These are phyloP conservation scores for Avena atlantica DNA, from an alignment of 176 grass and related monocot genomes.

Conservation along the genomic window DNA sequence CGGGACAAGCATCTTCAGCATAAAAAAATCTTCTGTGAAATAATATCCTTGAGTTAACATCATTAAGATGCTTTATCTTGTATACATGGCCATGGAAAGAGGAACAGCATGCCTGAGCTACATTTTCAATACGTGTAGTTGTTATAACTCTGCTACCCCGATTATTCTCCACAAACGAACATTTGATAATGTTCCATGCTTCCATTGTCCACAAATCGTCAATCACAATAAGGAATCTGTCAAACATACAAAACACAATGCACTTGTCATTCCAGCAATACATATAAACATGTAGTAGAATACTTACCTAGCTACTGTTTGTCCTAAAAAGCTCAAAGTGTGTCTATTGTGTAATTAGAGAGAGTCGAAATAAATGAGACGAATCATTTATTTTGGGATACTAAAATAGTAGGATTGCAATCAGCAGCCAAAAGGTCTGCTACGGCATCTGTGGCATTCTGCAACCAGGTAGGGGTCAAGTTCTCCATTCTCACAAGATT, in stretches of 20 bases:
- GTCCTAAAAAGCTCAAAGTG: not conserved
- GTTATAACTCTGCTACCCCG: not conserved
- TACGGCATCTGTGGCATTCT: no score
- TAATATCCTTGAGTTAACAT: slow-evolving; percentile 16
- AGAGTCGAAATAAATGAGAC: not conserved
- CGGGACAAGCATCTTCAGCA: slow-evolving; percentile 31
- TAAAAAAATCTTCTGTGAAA: slow-evolving; percentile 1
- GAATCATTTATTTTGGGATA: no score
- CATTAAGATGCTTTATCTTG: slow-evolving; percentile 24
- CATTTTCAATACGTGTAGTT: slow-evolving; percentile 12
- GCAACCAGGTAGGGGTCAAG: no score
- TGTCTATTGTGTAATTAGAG: not conserved
- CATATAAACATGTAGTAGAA: not conserved
- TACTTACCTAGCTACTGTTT: not conserved
- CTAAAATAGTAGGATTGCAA: no score
- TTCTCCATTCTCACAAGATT: no score
- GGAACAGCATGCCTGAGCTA: slow-evolving; percentile 7
- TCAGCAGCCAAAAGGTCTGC: no score
- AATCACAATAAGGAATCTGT: not conserved
- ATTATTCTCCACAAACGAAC: not conserved
- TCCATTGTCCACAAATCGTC: slow-evolving; percentile 17
- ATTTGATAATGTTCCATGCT: slow-evolving; percentile 13
- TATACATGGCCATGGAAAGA: not conserved
- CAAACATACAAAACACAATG: not conserved
- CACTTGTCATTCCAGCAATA: not conserved